phyloP scores from a whole-genome alignment of 208 protist genomes.

The Angomonas deanei region DNA sequence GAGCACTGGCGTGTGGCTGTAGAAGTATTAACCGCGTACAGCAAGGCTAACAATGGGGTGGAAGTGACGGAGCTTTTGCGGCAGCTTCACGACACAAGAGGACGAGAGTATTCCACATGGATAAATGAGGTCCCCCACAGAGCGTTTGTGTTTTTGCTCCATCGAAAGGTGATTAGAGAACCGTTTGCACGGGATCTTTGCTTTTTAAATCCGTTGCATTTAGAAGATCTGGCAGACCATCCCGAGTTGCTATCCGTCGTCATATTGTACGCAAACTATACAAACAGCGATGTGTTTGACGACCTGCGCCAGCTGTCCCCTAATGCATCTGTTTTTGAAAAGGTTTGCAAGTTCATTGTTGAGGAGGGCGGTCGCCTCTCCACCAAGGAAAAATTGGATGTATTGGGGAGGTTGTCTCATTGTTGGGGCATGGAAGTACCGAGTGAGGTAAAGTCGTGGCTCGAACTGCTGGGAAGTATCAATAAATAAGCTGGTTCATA shows the following conservation, averaged over 20 bases:
- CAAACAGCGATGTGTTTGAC: background rate
- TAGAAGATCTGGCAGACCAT: background rate
- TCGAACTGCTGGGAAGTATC: slow-evolving; percentile 33
- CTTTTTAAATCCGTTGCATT: background rate
- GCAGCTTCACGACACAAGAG: background rate
- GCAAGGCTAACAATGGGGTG: background rate
- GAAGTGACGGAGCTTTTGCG: background rate
- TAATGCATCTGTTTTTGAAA: background rate
- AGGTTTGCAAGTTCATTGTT: background rate
- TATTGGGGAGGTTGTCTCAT: slow-evolving; percentile 30
- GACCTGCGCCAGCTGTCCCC: background rate
- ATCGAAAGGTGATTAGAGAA: background rate
- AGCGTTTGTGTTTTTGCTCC: background rate
- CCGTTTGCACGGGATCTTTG: background rate
- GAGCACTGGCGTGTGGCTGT: slow-evolving; percentile 32
- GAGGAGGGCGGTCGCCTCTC: slow-evolving; percentile 7
- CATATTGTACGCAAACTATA: background rate
- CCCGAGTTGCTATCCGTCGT: background rate
- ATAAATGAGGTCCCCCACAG: background rate
- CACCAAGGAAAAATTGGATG: slow-evolving; percentile 31
- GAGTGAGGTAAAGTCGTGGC: slow-evolving; percentile 44
- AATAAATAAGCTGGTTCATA: too few species aligned
- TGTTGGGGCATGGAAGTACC: slow-evolving; percentile 27
- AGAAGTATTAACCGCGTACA: slow-evolving; percentile 26
- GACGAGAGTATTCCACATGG: background rate